These are phyloP conservation scores for Volvox reticuliferus DNA, from an alignment of 139 green algal species.

Conservation along the genomic window DNA sequence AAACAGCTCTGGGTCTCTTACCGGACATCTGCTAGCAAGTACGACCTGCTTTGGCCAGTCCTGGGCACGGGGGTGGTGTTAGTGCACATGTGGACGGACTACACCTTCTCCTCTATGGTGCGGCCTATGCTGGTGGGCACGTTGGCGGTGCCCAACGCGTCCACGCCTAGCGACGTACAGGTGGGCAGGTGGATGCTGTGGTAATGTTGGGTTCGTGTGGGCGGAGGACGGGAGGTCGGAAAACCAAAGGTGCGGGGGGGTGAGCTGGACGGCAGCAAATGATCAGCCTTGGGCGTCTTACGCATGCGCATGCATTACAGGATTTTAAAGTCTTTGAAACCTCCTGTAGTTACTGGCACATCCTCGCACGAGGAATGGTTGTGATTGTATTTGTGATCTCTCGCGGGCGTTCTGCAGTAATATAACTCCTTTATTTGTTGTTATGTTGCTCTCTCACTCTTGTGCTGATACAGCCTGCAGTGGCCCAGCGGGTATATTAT, in stretches of 20 bases:
- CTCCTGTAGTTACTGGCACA: too few species aligned
- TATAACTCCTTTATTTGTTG: too few species aligned
- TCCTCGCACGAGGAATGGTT: too few species aligned
- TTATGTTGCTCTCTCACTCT: too few species aligned
- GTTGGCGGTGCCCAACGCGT: constrained; percentile 15
- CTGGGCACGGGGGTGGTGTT: neutral
- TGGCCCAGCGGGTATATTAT: too few species aligned
- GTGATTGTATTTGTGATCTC: too few species aligned
- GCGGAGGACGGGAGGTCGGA: neutral
- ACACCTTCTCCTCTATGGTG: neutral
- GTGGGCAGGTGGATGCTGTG: neutral
- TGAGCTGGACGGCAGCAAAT: neutral
- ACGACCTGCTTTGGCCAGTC: constrained; percentile 32
- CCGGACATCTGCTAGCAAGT: neutral
- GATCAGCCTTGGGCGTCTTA: too few species aligned
- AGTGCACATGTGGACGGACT: constrained; percentile 14
- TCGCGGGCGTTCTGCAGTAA: too few species aligned
- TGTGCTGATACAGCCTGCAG: too few species aligned
- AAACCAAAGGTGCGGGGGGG: neutral
- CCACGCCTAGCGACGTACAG: neutral
- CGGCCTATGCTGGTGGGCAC: neutral
- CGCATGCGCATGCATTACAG: too few species aligned
- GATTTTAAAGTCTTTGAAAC: too few species aligned
- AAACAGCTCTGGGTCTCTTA: constrained; percentile 42
- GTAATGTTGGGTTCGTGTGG: neutral